Percentiles rank a stretch among this genome's conserved stretches.
Conservation (phyloP, 2,329 filamentous ascomycete species). For the Thielaviopsis ethacetica region DNA sequence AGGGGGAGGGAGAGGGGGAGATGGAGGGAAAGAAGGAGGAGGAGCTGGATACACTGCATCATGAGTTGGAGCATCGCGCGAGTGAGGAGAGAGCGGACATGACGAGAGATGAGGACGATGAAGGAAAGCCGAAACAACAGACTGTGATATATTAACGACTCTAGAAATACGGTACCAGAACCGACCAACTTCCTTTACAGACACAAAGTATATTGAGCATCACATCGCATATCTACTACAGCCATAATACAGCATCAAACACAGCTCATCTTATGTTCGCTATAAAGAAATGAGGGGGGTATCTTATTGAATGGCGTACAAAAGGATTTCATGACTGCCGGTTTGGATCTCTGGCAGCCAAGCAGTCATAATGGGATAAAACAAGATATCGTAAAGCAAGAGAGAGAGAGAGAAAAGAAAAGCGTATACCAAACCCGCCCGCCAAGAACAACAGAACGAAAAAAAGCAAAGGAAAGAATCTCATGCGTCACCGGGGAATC, state of each 20-base stretch:
- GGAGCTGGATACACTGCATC: not conserved
- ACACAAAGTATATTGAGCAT: not conserved
- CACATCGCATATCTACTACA: no score
- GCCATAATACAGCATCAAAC: not conserved
- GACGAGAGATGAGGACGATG: not conserved
- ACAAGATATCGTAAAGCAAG: no score
- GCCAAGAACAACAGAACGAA: not conserved
- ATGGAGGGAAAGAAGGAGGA: not conserved
- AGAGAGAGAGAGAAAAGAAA: no score
- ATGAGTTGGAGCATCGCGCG: not conserved
- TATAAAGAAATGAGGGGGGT: no score
- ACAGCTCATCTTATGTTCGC: no score
- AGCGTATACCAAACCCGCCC: no score
- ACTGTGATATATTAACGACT: not conserved
- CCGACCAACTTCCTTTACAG: not conserved
- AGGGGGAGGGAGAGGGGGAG: not conserved
- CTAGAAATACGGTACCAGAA: not conserved
- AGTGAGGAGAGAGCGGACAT: not conserved
- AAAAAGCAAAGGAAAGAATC: not conserved
- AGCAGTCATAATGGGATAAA: no score
- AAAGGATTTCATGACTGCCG: no score
- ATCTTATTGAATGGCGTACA: no score
- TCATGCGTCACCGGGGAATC: no score
- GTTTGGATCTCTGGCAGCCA: no score
- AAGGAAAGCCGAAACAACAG: no score